Evolutionary conservation across 257 asterid species (phyloP), one percentile per base, ranked within the genome.

Genomic region (Leonotis leonurus): DNA sequence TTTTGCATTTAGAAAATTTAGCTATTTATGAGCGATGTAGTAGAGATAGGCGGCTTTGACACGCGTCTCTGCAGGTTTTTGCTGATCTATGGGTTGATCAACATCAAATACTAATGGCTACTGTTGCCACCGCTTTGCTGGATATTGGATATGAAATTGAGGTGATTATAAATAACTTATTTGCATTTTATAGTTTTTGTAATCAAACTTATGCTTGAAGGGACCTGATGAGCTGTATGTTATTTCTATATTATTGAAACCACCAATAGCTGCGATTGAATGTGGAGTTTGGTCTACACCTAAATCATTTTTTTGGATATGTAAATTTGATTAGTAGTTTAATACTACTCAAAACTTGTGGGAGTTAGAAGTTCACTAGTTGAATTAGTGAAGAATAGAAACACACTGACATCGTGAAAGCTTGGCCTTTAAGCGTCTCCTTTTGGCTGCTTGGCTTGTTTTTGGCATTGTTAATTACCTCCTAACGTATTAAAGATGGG

Each of bases 91-190:
- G 73, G 74, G 85, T 87, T 68, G 96, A 87, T 82, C 78, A 88
- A 20, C 82, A 85, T 72, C 97, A 93, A 73, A 79, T 93, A 73
- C 79, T 83, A 64, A 93, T 93, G 99, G 77, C 63, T 46, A 89
- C 90, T 16, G 79, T 89, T 64, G 84, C 95, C 51, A 67, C 75
- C 58, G 85, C 92, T n/a, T 72, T 93, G 83, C 73, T 65, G 78
- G 87, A 75, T 51, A 73, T 87, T 53, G 96, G 97, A 40, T 93
- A 93, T 51, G 94, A 79, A 77, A 79, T 93, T 60, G 95, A 93
- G 99, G 99, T 93, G 75, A 72, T 55, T 56, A 45, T 13, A 36
- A 13, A 1, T 46, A 13, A 25, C 26, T 40, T 8, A 21, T 37
- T 27, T 49, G 54, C 56, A 40, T 71, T 40, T 59, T 22, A 5